Evolutionary conservation across 257 asterid genomes (phyloP), one percentile per base, ranked within the genome.

Genomic region (Scutellaria baicalensis): DNA sequence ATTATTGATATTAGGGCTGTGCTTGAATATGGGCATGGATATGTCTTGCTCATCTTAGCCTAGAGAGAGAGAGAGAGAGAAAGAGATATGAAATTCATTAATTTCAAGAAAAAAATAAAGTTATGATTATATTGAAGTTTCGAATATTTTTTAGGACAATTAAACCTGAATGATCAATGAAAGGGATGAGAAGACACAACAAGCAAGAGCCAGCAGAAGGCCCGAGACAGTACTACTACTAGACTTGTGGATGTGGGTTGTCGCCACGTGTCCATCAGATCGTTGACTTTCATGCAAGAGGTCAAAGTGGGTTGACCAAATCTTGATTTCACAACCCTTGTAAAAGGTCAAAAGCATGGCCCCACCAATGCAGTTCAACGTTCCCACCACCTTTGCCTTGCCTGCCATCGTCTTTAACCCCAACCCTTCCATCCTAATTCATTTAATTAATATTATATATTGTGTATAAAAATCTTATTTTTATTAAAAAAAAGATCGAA

Each of bases 1-100:
- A 89, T 80, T 3, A 74, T 6, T 52, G 85, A 71, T n/a, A 88
- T 76, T 9, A 92, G 66, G 27, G 95, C 90, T 0, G 96, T 82
- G 86, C 93, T 88, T 8, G 98, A 88, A 62, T 88, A 86, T 52
- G 74, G 89, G 23, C 84, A 92, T 11, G 97, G 98, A 43, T 83
- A 92, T 16, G 17, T 33, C 64, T 80, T 51, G 43, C 86, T 79
- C 81, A 87, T 72, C 51, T 86, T 84, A 1, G 97, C 78, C 95
- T n/a, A n/a, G n/a, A n/a, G n/a, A n/a, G n/a, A n/a, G n/a, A n/a
- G n/a, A n/a, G n/a, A n/a, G n/a, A n/a, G n/a, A n/a, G n/a, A n/a
- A n/a, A n/a, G n/a, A n/a, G n/a, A n/a, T n/a, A n/a, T n/a, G n/a
- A n/a, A n/a, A n/a, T n/a, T n/a, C n/a, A n/a, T n/a, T n/a, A n/a